Conservation (phyloP, 2,329 filamentous ascomycete genomes). For the Fusarium falciforme region DNA sequence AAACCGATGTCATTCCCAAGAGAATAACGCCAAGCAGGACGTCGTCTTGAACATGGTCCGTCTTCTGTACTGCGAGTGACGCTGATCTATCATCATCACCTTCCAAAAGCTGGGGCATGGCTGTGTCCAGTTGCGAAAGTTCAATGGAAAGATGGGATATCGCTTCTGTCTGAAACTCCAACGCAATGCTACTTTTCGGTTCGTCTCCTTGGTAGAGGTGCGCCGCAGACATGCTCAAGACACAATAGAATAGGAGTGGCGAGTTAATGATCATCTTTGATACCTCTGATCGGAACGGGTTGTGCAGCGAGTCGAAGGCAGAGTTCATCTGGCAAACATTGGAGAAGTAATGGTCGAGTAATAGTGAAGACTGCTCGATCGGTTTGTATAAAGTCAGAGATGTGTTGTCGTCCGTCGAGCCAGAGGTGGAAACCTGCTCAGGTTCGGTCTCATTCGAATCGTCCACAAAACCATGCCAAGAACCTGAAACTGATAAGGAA, state of each 20-base stretch:
- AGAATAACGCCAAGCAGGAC: constrained; percentile 21
- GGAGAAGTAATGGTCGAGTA: constrained; percentile 28
- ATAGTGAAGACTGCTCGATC: neutral
- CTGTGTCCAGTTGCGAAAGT: neutral
- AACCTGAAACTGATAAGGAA: neutral
- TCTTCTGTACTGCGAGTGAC: neutral
- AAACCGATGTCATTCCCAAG: constrained; percentile 33
- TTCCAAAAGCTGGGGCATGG: neutral
- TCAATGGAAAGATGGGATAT: constrained; percentile 18
- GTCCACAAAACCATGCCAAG: neutral
- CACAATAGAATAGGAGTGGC: constrained; percentile 13
- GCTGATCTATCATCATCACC: neutral
- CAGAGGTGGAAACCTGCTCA: neutral
- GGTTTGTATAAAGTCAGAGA: neutral
- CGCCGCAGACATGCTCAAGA: constrained; percentile 31
- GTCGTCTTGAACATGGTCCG: constrained; percentile 6
- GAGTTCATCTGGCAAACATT: constrained; percentile 21
- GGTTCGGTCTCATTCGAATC: neutral
- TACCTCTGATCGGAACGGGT: constrained; percentile 30
- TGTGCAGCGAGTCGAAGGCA: constrained; percentile 17
- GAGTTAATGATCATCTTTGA: constrained; percentile 18
- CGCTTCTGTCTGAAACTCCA: constrained; percentile 26
- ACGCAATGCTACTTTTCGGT: neutral
- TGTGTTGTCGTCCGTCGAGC: neutral
- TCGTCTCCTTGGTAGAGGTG: constrained; percentile 19